Base-by-base conservation (phyloP, 2,329 filamentous ascomycete species). In the Fusarium sp. region DNA sequence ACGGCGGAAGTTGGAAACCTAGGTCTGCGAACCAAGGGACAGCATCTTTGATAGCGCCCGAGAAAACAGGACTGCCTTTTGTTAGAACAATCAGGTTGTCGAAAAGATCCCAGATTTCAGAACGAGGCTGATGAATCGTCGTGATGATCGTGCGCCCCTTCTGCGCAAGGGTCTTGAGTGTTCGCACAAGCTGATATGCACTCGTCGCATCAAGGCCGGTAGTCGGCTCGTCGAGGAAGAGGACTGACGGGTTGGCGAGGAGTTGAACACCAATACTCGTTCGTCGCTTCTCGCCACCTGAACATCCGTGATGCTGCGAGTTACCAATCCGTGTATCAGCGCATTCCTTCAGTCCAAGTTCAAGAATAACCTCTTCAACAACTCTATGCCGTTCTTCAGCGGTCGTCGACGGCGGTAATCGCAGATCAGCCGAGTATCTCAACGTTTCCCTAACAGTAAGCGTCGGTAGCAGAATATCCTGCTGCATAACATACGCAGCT, bases 151-250 rank as follows among this genome's bases (percentile, higher is more conserved):
- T 94, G 29, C 92, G 84, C 1, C 92, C 92, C 77, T 91, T 91
- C 39, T 84, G 84, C 1, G 92, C 91, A 4, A 95, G 83, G 12
- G 82, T 84, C 76, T 94, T 93, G 13, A 94, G 80, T 0, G 92
- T 94, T 36, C 89, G 85, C 1, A 94, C 85, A 0, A 95, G 86
- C 72, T 94, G 92, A 73, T 90, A 93, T 0, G 93, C 93, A 76
- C 91, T 94, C 4, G 92, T 93, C 0, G 92, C 92, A 81, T 95
- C 93, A 12, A 95, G 84, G 1, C 92, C 92, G 3, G 92, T 94
- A 0, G 93, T 95, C 0, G 93, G 92, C 75, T 95, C 93, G 75
- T 95, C 93, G 27, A 94, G 86, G 79, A 94, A 94, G 11, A 95
- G 82, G 2, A 95, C 87, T 10, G 91, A 93, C 3, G 93, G 93